phyloP scores from a whole-genome alignment of 495 filamentous ascomycete species.

The Tuber indicum region DNA sequence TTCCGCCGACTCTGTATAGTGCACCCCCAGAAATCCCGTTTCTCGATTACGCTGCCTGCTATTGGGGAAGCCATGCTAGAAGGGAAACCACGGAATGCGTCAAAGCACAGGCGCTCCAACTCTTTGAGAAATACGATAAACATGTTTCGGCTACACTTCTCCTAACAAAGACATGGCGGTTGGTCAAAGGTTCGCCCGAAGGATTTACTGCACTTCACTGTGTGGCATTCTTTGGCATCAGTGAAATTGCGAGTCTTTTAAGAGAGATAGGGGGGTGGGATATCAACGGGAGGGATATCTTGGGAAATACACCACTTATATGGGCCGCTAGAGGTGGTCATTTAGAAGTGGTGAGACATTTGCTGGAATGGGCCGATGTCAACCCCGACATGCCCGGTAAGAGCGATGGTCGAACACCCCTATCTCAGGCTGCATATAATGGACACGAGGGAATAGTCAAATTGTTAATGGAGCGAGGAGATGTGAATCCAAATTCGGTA shows the following conservation, averaged over 20 bases:
- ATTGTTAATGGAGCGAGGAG: conserved; percentile 5
- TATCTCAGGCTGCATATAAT: conserved; percentile 12
- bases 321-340: conserved; percentile 4
- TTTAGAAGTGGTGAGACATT: conserved; percentile 4
- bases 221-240: neutral
- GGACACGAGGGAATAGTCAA: conserved; percentile 16
- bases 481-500: neutral
- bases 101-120: neutral
- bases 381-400: neutral
- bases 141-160: neutral
- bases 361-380: neutral
- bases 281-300: neutral
- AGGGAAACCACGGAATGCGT: neutral
- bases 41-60: conserved; percentile 1
- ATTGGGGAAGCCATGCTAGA: conserved; percentile 1
- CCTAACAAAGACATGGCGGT: neutral
- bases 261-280: neutral
- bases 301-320: neutral
- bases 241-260: neutral
- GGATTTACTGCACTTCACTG: neutral
- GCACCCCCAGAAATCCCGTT: neutral
- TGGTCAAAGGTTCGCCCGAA: neutral
- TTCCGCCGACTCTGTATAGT: neutral
- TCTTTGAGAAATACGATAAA: neutral
- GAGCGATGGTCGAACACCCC: conserved; percentile 7